Evolutionary conservation across 768 basidiomycete species (phyloP).

Genomic region (Pisolithus orientalis): DNA sequence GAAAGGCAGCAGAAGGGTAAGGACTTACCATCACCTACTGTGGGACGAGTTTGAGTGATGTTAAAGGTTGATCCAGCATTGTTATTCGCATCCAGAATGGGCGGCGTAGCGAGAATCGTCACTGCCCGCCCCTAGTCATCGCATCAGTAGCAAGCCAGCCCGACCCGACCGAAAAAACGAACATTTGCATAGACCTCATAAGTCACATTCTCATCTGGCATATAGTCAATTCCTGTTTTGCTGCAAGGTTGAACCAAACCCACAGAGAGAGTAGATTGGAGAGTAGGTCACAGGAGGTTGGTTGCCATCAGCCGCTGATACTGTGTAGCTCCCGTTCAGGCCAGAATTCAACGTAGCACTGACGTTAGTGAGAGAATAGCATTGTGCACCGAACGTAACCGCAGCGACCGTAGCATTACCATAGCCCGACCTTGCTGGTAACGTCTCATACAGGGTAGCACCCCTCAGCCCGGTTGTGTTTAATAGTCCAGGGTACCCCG

Average conservation of each 20-base stretch:
- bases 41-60: neutral
- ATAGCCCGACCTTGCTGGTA: neutral
- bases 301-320: slow-evolving; percentile 3
- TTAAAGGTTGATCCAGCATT: no score
- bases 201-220: no score
- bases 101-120: no score
- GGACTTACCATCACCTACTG: neutral
- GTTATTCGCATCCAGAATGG: no score
- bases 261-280: neutral
- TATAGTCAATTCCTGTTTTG: no score
- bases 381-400: neutral
- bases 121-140: no score
- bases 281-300: slow-evolving; percentile 1
- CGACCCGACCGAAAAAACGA: no score
- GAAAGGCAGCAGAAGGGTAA: no score
- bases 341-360: neutral
- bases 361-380: slow-evolving; percentile 1
- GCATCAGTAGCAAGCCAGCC: no score
- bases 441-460: slow-evolving; percentile 2
- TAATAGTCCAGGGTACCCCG: neutral
- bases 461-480: neutral
- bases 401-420: slow-evolving; percentile 2
- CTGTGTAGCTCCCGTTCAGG: neutral
- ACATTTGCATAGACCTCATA: no score
- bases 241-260: no score